A percentile compares a stretch with the other conserved stretches of the same genome.
These are phyloP conservation scores for Avena insularis DNA, from an alignment of 176 grass and related monocot genomes.

Conservation along the genomic window DNA sequence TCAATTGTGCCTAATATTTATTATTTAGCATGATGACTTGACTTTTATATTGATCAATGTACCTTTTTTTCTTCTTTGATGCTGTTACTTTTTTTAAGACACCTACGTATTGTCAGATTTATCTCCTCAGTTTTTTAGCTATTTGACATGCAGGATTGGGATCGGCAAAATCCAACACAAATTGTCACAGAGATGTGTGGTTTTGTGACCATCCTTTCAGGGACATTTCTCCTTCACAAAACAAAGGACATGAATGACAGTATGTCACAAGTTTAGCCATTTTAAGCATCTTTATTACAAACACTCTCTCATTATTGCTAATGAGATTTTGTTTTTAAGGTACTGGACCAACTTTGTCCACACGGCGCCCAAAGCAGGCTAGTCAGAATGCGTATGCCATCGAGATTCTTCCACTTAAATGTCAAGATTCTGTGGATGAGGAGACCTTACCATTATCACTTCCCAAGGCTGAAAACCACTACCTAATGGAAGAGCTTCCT, in stretches of 20 bases:
- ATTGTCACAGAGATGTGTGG: constrained; percentile 82
- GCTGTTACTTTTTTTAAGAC: neutral
- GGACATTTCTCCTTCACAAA: constrained; percentile 86
- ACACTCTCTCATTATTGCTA: constrained; percentile 25
- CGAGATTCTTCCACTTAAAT: constrained; percentile 55
- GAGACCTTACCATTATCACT: constrained; percentile 53
- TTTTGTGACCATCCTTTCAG: constrained; percentile 83
- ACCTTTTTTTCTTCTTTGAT: constrained; percentile 10
- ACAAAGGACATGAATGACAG: constrained; percentile 77
- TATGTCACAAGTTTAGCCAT: constrained; percentile 38
- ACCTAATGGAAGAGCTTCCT: constrained; percentile 45
- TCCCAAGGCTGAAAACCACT: constrained; percentile 50
- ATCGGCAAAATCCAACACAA: constrained; percentile 80
- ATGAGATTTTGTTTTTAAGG: constrained; percentile 33
- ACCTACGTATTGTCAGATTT: neutral
- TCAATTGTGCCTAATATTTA: constrained; percentile 2
- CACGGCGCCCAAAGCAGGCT: constrained; percentile 43
- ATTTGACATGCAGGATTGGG: constrained; percentile 70
- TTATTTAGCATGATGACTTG: constrained; percentile 35
- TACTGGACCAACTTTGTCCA: constrained; percentile 43
- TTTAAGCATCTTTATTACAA: neutral
- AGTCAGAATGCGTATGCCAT: constrained; percentile 53
- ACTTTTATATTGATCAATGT: neutral
- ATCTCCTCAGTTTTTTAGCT: constrained; percentile 12
- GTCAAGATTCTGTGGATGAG: constrained; percentile 52